phyloP scores from a whole-genome alignment of 306 rosid species.

The Hippophae tibetana region DNA sequence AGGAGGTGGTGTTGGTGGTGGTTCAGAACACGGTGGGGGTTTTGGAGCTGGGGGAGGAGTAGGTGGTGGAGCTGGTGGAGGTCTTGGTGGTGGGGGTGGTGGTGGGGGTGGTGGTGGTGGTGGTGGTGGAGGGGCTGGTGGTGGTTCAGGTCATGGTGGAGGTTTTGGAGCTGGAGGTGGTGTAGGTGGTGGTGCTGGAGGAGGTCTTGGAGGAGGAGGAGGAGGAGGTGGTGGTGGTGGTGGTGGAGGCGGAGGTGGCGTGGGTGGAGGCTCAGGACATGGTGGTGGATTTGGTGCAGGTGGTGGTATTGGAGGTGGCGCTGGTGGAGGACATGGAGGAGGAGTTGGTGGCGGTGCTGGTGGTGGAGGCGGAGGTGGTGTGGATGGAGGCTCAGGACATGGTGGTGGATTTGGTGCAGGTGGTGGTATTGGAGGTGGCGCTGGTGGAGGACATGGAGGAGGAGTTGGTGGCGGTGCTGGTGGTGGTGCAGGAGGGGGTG shows the following conservation, averaged over 20 bases:
- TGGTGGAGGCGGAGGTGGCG: slow-evolving; percentile 15
- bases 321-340: slow-evolving; percentile 18
- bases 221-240: slow-evolving; percentile 10
- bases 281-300: slow-evolving; percentile 1
- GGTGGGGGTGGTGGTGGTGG: slow-evolving; percentile 15
- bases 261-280: slow-evolving; percentile 4
- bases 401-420: slow-evolving; percentile 29
- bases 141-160: slow-evolving; percentile 10
- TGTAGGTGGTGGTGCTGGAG: slow-evolving; percentile 10
- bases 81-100: slow-evolving; percentile 12
- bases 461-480: not conserved
- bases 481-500: slow-evolving; percentile 36
- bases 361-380: slow-evolving; percentile 36
- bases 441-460: slow-evolving; percentile 18
- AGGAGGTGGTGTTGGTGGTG: slow-evolving; percentile 7
- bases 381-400: not conserved
- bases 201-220: slow-evolving; percentile 17
- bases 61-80: slow-evolving; percentile 7
- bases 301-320: slow-evolving; percentile 24
- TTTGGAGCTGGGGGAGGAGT: not conserved
- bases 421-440: slow-evolving; percentile 24
- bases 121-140: slow-evolving; percentile 14
- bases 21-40: not conserved
- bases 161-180: slow-evolving; percentile 14
- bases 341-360: not conserved